Evolutionary conservation across 352 stramenopile genomes (phyloP).

Genomic region (Phytophthora constricta): DNA sequence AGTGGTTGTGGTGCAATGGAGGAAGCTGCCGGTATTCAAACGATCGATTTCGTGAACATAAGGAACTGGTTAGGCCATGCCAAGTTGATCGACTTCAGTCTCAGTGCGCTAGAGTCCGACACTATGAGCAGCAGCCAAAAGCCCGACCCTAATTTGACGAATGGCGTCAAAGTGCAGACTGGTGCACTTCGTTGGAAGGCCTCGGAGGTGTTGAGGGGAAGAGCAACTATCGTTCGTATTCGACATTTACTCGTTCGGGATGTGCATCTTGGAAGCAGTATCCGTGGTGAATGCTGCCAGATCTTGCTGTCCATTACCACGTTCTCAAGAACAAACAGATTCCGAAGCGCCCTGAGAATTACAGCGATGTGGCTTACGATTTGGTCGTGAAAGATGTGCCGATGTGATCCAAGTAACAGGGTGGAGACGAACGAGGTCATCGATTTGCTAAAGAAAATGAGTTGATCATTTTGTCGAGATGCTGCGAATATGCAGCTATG

Average conservation of each 20-base stretch:
- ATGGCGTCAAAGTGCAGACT: background rate
- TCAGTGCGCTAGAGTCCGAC: conserved; percentile 1
- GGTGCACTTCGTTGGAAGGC: conserved; percentile 23
- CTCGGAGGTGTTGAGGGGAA: conserved; percentile 15
- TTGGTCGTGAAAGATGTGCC: conserved; percentile 22
- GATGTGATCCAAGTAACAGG: background rate
- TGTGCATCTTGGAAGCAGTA: conserved; percentile 24
- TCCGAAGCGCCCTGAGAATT: conserved; percentile 13
- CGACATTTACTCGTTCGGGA: conserved; percentile 40
- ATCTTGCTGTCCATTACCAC: conserved; percentile 8
- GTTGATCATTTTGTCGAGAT: background rate
- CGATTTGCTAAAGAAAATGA: background rate
- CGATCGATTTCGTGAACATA: background rate
- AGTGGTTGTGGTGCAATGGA: conserved; percentile 3
- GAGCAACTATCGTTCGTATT: conserved; percentile 15
- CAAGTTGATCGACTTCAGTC: conserved; percentile 25
- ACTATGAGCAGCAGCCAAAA: background rate
- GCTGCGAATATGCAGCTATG: too few species aligned
- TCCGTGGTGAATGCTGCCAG: conserved; percentile 13
- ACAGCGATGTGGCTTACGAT: conserved; percentile 10
- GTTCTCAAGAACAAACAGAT: conserved; percentile 4
- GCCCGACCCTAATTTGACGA: background rate
- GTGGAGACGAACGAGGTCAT: background rate
- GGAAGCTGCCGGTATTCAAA: background rate
- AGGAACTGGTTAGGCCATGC: background rate